Conservation (phyloP, 129 eudicot genomes). For the Heracleum sosnowskyi region DNA sequence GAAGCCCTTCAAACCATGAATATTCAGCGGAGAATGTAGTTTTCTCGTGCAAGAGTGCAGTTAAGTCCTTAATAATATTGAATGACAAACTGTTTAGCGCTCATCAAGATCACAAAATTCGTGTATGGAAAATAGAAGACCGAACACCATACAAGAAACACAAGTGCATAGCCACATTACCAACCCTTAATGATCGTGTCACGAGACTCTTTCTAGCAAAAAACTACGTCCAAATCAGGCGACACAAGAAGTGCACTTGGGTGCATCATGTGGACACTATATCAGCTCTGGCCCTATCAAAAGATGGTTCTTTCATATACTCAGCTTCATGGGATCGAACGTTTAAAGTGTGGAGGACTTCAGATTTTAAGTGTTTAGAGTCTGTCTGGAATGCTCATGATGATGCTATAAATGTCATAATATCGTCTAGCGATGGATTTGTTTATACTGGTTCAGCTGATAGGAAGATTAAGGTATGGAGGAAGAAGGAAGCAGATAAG, state of each 20-base stretch:
- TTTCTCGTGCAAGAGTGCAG: too few species aligned
- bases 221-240: slow-evolving; percentile 51
- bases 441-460: slow-evolving; percentile 87
- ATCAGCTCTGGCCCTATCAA: slow-evolving; percentile 51
- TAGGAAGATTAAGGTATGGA: slow-evolving; percentile 71
- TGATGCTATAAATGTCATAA: slow-evolving; percentile 79
- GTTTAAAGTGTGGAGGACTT: slow-evolving; percentile 74
- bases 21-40: too few species aligned
- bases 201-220: slow-evolving; percentile 33
- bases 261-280: slow-evolving; percentile 84
- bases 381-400: slow-evolving; percentile 72
- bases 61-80: too few species aligned
- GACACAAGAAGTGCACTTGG: slow-evolving; percentile 68
- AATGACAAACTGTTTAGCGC: too few species aligned
- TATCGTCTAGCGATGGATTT: slow-evolving; percentile 33
- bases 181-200: too few species aligned
- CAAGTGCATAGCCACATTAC: too few species aligned
- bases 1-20: too few species aligned
- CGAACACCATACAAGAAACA: too few species aligned
- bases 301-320: slow-evolving; percentile 48
- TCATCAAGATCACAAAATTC: too few species aligned
- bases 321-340: slow-evolving; percentile 93
- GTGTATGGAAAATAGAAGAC: too few species aligned
- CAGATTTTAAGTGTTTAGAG: slow-evolving; percentile 70
- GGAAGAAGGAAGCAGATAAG: slow-evolving; percentile 23